These are phyloP conservation scores for Knoxdaviesia capensis DNA, from an alignment of 2,329 filamentous ascomycete species.

Conservation along the genomic window DNA sequence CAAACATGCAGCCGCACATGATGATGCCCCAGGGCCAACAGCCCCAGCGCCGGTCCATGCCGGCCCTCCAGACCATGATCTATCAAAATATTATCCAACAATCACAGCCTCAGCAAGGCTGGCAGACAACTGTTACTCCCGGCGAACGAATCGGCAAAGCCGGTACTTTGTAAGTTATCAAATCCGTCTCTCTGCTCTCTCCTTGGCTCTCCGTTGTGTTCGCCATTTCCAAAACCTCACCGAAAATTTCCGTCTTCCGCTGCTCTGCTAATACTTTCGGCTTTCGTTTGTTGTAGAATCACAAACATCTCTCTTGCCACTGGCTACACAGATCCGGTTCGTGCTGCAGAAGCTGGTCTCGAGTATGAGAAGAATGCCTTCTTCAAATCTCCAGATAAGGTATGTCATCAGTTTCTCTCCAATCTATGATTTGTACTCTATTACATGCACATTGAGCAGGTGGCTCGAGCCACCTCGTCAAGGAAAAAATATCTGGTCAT, in stretches of 20 bases:
- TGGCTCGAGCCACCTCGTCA: no score
- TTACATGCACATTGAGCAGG: background rate
- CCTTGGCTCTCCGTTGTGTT: background rate
- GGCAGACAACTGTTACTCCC: conserved; percentile 18
- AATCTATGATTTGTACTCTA: background rate
- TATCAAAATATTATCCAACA: conserved; percentile 18
- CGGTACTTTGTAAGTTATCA: conserved; percentile 18
- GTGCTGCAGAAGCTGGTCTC: conserved; percentile 20
- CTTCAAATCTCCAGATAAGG: conserved; percentile 24
- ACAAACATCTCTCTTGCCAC: conserved; percentile 28
- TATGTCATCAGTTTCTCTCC: conserved; percentile 10
- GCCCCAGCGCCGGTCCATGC: conserved; percentile 17
- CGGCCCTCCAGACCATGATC: conserved; percentile 16
- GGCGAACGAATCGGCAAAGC: conserved; percentile 21
- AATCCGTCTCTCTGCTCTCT: background rate
- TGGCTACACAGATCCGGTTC: conserved; percentile 17
- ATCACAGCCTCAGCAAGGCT: conserved; percentile 14
- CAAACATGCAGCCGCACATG: conserved; percentile 35
- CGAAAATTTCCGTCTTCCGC: background rate
- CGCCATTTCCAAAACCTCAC: no score
- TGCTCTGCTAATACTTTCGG: background rate
- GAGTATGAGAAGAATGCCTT: conserved; percentile 28
- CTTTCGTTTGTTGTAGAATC: conserved; percentile 17
- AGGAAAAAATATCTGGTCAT: no score
- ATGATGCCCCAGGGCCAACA: conserved; percentile 22